A percentile compares a stretch with the other conserved stretches of the same genome.
These are phyloP conservation scores for Fraxinus xanthoxyloides DNA, from an alignment of 305 asterid genomes.

Conservation along the genomic window DNA sequence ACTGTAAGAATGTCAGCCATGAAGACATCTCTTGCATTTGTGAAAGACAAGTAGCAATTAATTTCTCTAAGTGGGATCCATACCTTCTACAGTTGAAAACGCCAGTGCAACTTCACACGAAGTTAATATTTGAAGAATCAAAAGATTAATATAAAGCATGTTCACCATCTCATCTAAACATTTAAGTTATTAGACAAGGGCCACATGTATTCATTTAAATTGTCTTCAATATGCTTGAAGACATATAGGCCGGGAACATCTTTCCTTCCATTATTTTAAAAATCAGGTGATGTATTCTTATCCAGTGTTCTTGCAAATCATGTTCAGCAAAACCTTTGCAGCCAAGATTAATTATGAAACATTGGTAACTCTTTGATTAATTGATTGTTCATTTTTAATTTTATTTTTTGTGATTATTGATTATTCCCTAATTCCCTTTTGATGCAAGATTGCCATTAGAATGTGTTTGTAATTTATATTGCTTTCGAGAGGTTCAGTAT, in stretches of 20 bases:
- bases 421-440: neutral
- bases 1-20: neutral
- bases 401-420: neutral
- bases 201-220: neutral
- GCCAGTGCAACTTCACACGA: neutral
- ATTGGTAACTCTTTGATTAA: neutral
- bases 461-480: neutral
- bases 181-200: neutral
- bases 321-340: neutral
- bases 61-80: neutral
- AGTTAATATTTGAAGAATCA: neutral
- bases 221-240: neutral
- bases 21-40: neutral
- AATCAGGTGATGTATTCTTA: neutral
- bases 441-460: neutral
- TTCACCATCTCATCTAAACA: neutral
- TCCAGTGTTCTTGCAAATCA: neutral
- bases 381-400: neutral
- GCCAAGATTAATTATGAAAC: neutral
- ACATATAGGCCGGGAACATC: neutral
- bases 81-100: neutral
- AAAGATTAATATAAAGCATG: neutral
- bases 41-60: neutral
- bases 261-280: neutral
- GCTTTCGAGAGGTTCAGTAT: neutral